These are phyloP conservation scores for Helianthus tuberosus DNA, from an alignment of 129 eudicot species.

Conservation along the genomic window DNA sequence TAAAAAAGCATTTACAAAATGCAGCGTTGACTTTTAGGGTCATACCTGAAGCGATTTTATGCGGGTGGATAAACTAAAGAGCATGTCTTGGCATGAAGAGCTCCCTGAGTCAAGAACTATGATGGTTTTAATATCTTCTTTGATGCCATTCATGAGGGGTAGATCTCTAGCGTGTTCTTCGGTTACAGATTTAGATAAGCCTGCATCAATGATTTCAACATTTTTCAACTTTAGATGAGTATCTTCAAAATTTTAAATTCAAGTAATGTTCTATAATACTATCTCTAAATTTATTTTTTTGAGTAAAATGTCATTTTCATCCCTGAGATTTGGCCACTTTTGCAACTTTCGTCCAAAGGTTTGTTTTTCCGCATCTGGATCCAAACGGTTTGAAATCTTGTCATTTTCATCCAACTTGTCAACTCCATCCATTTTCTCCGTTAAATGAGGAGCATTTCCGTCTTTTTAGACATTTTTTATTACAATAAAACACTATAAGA, in stretches of 20 bases:
- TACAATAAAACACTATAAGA: too few relatives aligned
- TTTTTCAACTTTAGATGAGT: not conserved
- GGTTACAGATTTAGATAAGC: slow-evolving; percentile 67
- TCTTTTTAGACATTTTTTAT: too few relatives aligned
- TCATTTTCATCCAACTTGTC: too few relatives aligned
- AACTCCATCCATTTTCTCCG: too few relatives aligned
- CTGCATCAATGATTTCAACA: slow-evolving; percentile 43
- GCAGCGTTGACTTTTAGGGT: not conserved
- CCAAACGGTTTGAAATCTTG: too few relatives aligned
- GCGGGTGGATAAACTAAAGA: slow-evolving; percentile 53
- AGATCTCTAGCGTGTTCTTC: slow-evolving; percentile 85
- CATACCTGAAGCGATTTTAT: slow-evolving; percentile 66
- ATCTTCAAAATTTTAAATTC: not conserved
- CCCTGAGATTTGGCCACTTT: too few relatives aligned
- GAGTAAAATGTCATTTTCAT: too few relatives aligned
- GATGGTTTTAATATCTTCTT: slow-evolving; percentile 83
- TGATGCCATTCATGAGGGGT: slow-evolving; percentile 95
- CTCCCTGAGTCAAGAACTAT: slow-evolving; percentile 76
- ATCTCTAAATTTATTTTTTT: too few relatives aligned
- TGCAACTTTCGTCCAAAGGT: too few relatives aligned
- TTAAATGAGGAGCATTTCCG: too few relatives aligned
- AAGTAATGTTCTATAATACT: too few relatives aligned
- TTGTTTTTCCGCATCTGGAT: too few relatives aligned
- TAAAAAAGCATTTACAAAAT: not conserved
- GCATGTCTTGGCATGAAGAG: slow-evolving; percentile 67